Conservation (phyloP, 225 moss, liverwort and hornwort genomes). For the Thuidium tamariscinum region DNA sequence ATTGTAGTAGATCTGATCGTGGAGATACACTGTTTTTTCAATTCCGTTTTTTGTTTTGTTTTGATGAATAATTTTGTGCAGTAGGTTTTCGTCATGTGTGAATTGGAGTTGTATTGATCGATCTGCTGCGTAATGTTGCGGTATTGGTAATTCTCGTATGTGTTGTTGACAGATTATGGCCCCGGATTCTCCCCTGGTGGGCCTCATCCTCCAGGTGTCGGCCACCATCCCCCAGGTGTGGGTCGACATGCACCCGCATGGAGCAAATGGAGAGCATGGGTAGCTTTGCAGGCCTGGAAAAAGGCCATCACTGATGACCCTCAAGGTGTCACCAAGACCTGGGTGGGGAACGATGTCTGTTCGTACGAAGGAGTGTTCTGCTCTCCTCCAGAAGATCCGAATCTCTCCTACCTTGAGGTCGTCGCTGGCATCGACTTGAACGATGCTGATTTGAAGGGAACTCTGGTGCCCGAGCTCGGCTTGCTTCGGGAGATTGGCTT, state of each 20-base stretch:
- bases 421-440: slow-evolving; percentile 87
- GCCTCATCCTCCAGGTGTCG: slow-evolving; percentile 58
- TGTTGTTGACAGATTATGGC: background rate
- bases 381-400: slow-evolving; percentile 29
- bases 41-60: background rate
- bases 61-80: background rate
- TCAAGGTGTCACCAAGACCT: slow-evolving; percentile 34
- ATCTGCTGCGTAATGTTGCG: background rate
- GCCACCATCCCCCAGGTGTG: slow-evolving; percentile 35
- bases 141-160: background rate
- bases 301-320: slow-evolving; percentile 73
- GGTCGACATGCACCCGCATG: slow-evolving; percentile 26
- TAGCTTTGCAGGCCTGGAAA: slow-evolving; percentile 79
- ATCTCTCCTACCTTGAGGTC: slow-evolving; percentile 20
- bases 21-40: background rate
- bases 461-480: slow-evolving; percentile 49
- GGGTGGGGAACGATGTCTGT: slow-evolving; percentile 76
- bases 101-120: no score
- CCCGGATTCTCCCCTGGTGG: slow-evolving; percentile 33
- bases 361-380: slow-evolving; percentile 71
- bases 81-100: no score
- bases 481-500: slow-evolving; percentile 56
- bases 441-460: slow-evolving; percentile 34
- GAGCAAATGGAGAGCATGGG: slow-evolving; percentile 51
- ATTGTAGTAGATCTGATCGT: background rate